A percentile compares a stretch with the other conserved stretches of the same genome.
Evolutionary conservation across 768 basidiomycete species (phyloP).

Genomic region (Pisolithus tinctorius): DNA sequence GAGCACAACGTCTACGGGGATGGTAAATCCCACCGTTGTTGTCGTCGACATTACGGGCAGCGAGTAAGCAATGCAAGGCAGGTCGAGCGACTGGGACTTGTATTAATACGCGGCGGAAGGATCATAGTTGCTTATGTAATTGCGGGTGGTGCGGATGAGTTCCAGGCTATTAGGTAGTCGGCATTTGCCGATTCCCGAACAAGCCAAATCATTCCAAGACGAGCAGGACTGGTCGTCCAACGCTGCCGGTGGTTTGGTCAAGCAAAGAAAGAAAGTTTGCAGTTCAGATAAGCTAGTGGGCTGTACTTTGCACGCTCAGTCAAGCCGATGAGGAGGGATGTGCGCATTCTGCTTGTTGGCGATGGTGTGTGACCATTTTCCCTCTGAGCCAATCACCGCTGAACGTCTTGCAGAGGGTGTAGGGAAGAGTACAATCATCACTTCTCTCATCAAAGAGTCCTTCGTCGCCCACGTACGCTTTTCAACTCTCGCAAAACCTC

Average conservation of each 20-base stretch:
- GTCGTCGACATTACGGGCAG: neutral
- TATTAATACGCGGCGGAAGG: too few species aligned
- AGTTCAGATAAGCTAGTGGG: neutral
- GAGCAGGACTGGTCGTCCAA: neutral
- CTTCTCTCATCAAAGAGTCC: conserved; percentile 93
- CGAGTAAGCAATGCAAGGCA: neutral
- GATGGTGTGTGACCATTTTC: conserved; percentile 56
- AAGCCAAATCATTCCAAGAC: too few species aligned
- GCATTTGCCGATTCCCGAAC: too few species aligned
- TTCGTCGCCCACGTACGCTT: conserved; percentile 75
- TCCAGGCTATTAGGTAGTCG: too few species aligned
- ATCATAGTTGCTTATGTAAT: too few species aligned
- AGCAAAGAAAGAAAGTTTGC: neutral
- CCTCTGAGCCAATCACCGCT: conserved; percentile 3
- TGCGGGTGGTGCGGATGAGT: too few species aligned
- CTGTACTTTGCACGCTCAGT: conserved; percentile 2
- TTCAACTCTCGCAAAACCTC: neutral
- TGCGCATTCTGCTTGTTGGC: conserved; percentile 88
- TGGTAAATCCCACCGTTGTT: conserved; percentile 1
- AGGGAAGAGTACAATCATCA: conserved; percentile 96
- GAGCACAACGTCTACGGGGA: conserved; percentile 54
- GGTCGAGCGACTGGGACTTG: too few species aligned
- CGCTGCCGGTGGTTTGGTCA: neutral
- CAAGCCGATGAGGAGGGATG: conserved; percentile 76
- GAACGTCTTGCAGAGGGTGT: conserved; percentile 66